Evolutionary conservation across 192 early-diverging fungal species (phyloP).

Genomic region (Oehlia diaphana): DNA sequence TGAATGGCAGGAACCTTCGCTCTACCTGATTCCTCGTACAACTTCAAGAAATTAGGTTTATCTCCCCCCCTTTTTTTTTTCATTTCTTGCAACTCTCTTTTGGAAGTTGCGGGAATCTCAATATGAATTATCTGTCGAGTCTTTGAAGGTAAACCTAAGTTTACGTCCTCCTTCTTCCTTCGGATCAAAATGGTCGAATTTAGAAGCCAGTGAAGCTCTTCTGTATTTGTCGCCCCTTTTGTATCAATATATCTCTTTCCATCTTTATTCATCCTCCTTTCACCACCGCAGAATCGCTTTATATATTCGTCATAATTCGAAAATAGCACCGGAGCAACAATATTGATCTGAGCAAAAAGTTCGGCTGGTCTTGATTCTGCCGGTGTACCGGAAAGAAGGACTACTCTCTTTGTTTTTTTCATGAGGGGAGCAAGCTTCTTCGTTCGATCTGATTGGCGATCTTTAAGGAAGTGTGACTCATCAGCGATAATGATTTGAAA

Average conservation of each 20-base stretch:
- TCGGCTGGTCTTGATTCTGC: not conserved
- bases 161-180: constrained; percentile 47
- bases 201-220: constrained; percentile 46
- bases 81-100: constrained; percentile 30
- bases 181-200: constrained; percentile 47
- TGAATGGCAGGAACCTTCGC: constrained; percentile 41
- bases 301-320: not conserved
- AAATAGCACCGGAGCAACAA: not conserved
- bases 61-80: not conserved
- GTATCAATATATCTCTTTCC: not conserved
- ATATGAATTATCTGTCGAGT: constrained; percentile 41
- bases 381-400: constrained; percentile 1
- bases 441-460: constrained; percentile 41
- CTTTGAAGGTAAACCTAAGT: constrained; percentile 44
- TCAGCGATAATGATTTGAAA: constrained; percentile 44
- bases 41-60: not conserved
- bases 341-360: not conserved
- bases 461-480: constrained; percentile 49
- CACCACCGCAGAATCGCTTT: not conserved
- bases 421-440: constrained; percentile 39
- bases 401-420: constrained; percentile 8
- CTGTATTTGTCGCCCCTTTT: constrained; percentile 40
- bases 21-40: constrained; percentile 28
- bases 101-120: constrained; percentile 18
- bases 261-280: not conserved